A percentile compares a stretch with the other conserved stretches of the same genome.
These are phyloP conservation scores for Pseudognaphalium luteoalbum DNA, from an alignment of 129 eudicot species.

Conservation along the genomic window DNA sequence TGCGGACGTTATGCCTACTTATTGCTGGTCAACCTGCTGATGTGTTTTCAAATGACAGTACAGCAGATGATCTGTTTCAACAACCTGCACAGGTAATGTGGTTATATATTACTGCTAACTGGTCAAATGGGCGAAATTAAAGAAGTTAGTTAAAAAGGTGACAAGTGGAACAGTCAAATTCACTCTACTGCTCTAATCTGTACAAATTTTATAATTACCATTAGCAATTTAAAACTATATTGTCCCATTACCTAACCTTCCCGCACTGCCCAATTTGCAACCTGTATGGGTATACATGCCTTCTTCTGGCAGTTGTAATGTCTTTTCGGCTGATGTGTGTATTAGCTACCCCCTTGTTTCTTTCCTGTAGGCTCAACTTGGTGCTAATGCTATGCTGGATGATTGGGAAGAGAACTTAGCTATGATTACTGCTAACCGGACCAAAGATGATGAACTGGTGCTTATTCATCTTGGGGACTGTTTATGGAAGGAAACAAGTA, in stretches of 20 bases:
- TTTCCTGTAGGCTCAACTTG: conserved; percentile 48
- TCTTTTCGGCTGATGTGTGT: not conserved
- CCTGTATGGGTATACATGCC: not conserved
- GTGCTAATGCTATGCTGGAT: conserved; percentile 72
- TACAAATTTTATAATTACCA: not conserved
- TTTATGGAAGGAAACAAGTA: conserved; percentile 86
- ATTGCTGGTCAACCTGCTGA: conserved; percentile 94
- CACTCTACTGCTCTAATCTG: not conserved
- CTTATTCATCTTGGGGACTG: conserved; percentile 95
- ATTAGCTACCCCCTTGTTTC: conserved; percentile 1
- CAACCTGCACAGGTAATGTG: conserved; percentile 66
- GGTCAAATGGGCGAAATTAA: not conserved
- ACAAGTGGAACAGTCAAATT: not conserved
- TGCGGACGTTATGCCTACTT: conserved; percentile 90
- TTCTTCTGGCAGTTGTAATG: not conserved
- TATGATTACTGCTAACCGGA: conserved; percentile 88
- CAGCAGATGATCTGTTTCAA: conserved; percentile 45
- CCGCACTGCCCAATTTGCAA: not conserved
- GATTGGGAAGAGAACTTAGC: conserved; percentile 98
- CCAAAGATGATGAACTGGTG: conserved; percentile 94
- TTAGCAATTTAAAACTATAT: not conserved
- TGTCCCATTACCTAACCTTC: conserved; percentile 12
- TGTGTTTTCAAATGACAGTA: conserved; percentile 60
- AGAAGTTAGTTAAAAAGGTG: not conserved
- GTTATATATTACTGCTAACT: conserved; percentile 14